Percentiles rank a stretch among this genome's conserved stretches.
These are phyloP conservation scores for Colletotrichum tabaci DNA, from an alignment of 2,329 filamentous ascomycete species.

Conservation along the genomic window DNA sequence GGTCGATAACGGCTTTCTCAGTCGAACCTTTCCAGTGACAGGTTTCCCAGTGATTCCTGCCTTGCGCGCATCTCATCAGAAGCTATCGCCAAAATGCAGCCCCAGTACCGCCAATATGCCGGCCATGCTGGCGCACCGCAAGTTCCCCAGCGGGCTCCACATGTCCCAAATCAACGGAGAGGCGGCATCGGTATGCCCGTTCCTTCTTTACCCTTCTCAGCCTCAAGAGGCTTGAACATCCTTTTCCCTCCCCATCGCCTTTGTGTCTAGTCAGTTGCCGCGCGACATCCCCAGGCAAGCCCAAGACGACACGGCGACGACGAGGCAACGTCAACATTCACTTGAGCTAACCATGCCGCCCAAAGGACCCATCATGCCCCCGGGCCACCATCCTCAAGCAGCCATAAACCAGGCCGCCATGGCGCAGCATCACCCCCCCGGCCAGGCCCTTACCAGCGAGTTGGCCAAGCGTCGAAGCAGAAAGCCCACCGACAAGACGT, in stretches of 20 bases:
- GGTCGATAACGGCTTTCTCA: conserved; percentile 45
- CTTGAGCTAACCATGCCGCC: conserved; percentile 27
- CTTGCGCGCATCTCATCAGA: conserved; percentile 1
- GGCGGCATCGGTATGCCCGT: conserved; percentile 66
- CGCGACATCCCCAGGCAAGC: background rate
- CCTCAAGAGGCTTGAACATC: conserved; percentile 9
- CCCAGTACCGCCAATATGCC: conserved; percentile 66
- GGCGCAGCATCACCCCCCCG: conserved; percentile 63
- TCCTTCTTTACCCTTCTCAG: conserved; percentile 28
- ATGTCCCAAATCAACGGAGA: conserved; percentile 64
- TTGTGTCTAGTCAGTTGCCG: background rate
- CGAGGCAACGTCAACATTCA: background rate
- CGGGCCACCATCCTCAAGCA: conserved; percentile 65
- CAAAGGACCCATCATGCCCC: conserved; percentile 70
- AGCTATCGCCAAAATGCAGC: conserved; percentile 60
- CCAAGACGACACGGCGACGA: background rate
- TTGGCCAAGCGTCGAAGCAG: conserved; percentile 81
- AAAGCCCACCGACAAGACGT: conserved; percentile 94
- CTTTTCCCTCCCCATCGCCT: background rate
- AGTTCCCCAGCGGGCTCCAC: conserved; percentile 64
- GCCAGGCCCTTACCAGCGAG: conserved; percentile 59
- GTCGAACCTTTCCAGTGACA: conserved; percentile 25
- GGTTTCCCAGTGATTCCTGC: background rate
- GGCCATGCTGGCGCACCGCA: conserved; percentile 48
- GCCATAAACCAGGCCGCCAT: conserved; percentile 70